Evolutionary conservation across 1,284 basidiomycete genomes (phyloP), one percentile per base, ranked within the genome.

Genomic region (Trichosporon inkin): DNA sequence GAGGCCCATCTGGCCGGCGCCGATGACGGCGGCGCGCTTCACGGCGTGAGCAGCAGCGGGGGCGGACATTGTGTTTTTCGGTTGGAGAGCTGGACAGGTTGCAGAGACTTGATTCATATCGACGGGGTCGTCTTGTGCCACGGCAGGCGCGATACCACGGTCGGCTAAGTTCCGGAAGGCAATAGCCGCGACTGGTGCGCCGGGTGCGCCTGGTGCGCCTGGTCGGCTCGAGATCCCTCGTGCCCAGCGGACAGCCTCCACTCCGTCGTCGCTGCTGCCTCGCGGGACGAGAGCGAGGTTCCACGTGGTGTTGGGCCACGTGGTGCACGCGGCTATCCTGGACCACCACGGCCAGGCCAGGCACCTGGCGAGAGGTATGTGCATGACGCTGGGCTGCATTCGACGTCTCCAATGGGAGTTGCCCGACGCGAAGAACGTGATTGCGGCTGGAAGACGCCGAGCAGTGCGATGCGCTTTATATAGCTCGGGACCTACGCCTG

Each of bases 1-100:
- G 14, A 75, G 63, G 34, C 75, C 75, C 75, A 77, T 77, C 64
- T 77, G 75, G 38, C 75, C 75, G 41, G 73, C 75, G 22, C 75
- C 75, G 10, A 77, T 73, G 55, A 77, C 69, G 8, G 75, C 73
- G 53, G 70, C 72, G 53, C 65, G 62, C 20, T 62, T 64, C 10
- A 77, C 61, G 44, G 62, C 65, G 34, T 55, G 57, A 39, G 32
- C 32, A 39, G 32, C 32, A 13, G 17, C 51, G 51, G 35, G 51
- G 34, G 51, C 34, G 34, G 51, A 35, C 51, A 53, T 53, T 53
- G 14, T 53, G 34, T 6, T 36, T 13, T 37, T 37, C 10, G n/a
- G 11, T 10, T 11, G 32, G 51, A 53, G 35, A 37, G 51, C 22
- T 17, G 16, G 24, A 44, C 5, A 32, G 8, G 28, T 32, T 32